Percentiles rank a stretch among this genome's conserved stretches.
phyloP scores from a whole-genome alignment of 805 yeast species.

The Torulaspora maleeae region DNA sequence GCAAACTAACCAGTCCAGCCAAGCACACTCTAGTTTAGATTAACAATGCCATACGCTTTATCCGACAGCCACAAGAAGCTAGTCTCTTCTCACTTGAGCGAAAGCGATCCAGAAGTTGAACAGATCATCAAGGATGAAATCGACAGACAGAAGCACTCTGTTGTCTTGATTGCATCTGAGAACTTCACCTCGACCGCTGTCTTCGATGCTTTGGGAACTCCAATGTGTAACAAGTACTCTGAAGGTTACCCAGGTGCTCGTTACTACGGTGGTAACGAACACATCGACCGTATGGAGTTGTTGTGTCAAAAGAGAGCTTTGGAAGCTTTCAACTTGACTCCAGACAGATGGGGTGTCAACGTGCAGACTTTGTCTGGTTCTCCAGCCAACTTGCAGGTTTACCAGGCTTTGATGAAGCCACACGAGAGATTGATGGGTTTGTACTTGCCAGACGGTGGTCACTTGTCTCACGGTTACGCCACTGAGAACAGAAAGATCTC shows the following conservation, averaged over 20 bases:
- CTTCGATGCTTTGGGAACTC: slow-evolving; percentile 93
- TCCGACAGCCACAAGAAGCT: slow-evolving; percentile 61
- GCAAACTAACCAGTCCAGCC: too few species aligned
- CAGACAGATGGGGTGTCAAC: slow-evolving; percentile 94
- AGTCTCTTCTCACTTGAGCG: slow-evolving; percentile 53
- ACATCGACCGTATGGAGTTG: slow-evolving; percentile 87
- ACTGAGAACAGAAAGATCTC: slow-evolving; percentile 90
- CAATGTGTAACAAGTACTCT: slow-evolving; percentile 97
- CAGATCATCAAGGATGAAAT: slow-evolving; percentile 73
- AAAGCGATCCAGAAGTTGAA: slow-evolving; percentile 77
- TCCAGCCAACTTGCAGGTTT: slow-evolving; percentile 95
- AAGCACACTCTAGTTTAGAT: neutral
- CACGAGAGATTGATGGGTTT: slow-evolving; percentile 98
- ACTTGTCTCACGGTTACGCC: slow-evolving; percentile 96
- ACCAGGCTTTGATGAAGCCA: slow-evolving; percentile 90
- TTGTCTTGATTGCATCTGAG: slow-evolving; percentile 93
- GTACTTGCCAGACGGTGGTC: slow-evolving; percentile 98
- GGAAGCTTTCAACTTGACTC: slow-evolving; percentile 73
- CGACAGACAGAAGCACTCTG: slow-evolving; percentile 87
- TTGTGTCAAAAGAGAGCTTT: slow-evolving; percentile 94
- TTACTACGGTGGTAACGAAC: slow-evolving; percentile 98
- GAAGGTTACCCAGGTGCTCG: slow-evolving; percentile 99
- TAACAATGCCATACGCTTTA: slow-evolving; percentile 53
- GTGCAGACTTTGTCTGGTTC: slow-evolving; percentile 96
- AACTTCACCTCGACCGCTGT: slow-evolving; percentile 96